These are phyloP conservation scores for Sungouiozyma intestinalis DNA, from an alignment of 805 yeast species.

Conservation along the genomic window DNA sequence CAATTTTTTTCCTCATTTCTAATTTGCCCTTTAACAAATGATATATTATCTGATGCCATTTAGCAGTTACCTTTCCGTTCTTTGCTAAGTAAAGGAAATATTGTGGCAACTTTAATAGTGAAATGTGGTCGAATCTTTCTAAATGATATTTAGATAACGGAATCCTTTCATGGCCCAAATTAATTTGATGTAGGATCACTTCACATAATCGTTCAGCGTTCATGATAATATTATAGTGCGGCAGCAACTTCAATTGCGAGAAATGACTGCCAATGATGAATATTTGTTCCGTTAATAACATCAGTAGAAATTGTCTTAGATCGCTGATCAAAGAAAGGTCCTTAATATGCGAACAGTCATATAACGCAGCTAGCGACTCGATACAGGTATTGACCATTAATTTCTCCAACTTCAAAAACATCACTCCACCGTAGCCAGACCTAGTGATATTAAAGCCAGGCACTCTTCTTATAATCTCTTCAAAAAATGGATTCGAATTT, in stretches of 20 bases:
- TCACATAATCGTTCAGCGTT: conserved; percentile 28
- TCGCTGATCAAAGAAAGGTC: conserved; percentile 12
- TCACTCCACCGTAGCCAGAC: conserved; percentile 16
- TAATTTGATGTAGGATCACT: conserved; percentile 19
- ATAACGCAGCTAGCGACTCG: conserved; percentile 18
- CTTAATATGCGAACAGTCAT: conserved; percentile 12
- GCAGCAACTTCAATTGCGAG: conserved; percentile 12
- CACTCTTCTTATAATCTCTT: conserved; percentile 2
- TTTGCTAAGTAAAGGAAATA: conserved; percentile 44
- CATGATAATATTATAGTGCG: conserved; percentile 19
- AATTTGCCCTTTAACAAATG: conserved; percentile 35
- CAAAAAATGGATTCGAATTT: neutral
- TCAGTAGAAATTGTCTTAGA: conserved; percentile 5
- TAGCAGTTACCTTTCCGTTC: conserved; percentile 32
- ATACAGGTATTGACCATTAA: conserved; percentile 18
- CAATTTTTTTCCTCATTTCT: conserved; percentile 10
- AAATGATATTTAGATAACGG: neutral
- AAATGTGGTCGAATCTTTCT: neutral
- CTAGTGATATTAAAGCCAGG: conserved; percentile 1
- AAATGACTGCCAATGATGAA: conserved; percentile 10
- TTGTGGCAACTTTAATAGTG: conserved; percentile 39
- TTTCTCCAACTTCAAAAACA: conserved; percentile 15
- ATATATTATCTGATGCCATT: conserved; percentile 38
- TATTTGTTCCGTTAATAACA: conserved; percentile 19
- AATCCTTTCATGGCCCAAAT: neutral